A percentile compares a stretch with the other conserved stretches of the same genome.
These are phyloP conservation scores for Cerioporus squamosus DNA, from an alignment of 1,284 basidiomycete genomes.

Conservation along the genomic window DNA sequence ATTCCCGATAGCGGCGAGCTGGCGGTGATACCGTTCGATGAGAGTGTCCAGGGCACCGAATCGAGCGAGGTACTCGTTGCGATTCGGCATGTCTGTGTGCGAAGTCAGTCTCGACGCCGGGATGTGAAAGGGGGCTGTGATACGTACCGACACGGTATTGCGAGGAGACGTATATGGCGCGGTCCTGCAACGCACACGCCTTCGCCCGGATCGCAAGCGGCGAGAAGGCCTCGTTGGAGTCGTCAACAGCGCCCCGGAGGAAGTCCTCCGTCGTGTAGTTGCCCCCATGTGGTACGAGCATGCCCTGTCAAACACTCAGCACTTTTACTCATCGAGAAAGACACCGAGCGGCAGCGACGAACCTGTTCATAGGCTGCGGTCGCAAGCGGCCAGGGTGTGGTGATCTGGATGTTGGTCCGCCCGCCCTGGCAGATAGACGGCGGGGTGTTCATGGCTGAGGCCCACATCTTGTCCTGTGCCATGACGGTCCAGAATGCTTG, in stretches of 20 bases:
- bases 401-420: constrained; percentile 31
- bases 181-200: constrained; percentile 39
- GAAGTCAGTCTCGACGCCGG: too few species aligned
- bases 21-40: constrained; percentile 24
- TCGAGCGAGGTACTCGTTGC: constrained; percentile 9
- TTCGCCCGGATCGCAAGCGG: constrained; percentile 39
- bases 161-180: constrained; percentile 31
- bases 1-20: constrained; percentile 7
- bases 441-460: constrained; percentile 39
- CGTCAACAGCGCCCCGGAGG: constrained; percentile 15
- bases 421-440: constrained; percentile 32
- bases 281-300: constrained; percentile 5
- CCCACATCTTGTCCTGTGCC: constrained; percentile 45
- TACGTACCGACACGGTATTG: constrained; percentile 15
- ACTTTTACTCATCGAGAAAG: not conserved
- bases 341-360: not conserved
- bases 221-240: constrained; percentile 26
- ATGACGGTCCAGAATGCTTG: constrained; percentile 49
- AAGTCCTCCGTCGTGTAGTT: constrained; percentile 22
- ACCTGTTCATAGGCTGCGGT: constrained; percentile 33
- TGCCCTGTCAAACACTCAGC: constrained; percentile 1
- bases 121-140: too few species aligned
- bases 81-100: constrained; percentile 15
- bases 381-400: constrained; percentile 44
- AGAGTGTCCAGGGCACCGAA: constrained; percentile 18